Evolutionary conservation across 306 rosid genomes (phyloP), one percentile per base, ranked within the genome.

Genomic region (Potentilla sterilis): DNA sequence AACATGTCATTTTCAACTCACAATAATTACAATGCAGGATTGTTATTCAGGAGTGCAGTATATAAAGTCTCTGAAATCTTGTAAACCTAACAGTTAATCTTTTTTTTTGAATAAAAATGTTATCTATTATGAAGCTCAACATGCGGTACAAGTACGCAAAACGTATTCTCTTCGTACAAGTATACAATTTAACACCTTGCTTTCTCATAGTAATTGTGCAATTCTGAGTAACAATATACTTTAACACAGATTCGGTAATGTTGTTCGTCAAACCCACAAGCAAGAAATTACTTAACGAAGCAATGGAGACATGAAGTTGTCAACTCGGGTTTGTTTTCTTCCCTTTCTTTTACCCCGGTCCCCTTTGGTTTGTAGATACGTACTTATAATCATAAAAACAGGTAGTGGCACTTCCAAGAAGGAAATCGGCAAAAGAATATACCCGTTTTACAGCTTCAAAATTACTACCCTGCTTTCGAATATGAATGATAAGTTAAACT

Each of bases 401-500:
- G n/a, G n/a, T 7, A 48, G 59, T 10, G 42, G 16, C 58, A 15
- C 9, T 69, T 8, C 42, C 59, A 70, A 10, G 44, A 49, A 34
- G 18, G 32, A 70, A 47, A 67, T 18, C 5, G 9, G 34, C 34
- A 55, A 10, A 44, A 28, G 4, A 28, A 61, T 61, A 61, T 61
- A 12, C 67, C 67, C 37, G 19, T 46, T 46, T 37, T 28, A 14
- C 57, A 69, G 59, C 38, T 47, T 34, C 11, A 34, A 9, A 16
- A 28, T 51, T 11, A 51, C n/a, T 37, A 41, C 35, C 19, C 5
- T 71, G 64, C 19, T 71, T n/a, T 71, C 9, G 47, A n/a, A 48
- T 12, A 52, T 58, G 66, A 19, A 42, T 24, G 77, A 74, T 74
- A 69, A 51, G 63, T 43, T 74, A 62, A 82, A 70, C 19, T 49